A percentile compares a stretch with the other conserved stretches of the same genome.
phyloP scores from a whole-genome alignment of 768 basidiomycete genomes.

The Pulveroboletus ravenelii region DNA sequence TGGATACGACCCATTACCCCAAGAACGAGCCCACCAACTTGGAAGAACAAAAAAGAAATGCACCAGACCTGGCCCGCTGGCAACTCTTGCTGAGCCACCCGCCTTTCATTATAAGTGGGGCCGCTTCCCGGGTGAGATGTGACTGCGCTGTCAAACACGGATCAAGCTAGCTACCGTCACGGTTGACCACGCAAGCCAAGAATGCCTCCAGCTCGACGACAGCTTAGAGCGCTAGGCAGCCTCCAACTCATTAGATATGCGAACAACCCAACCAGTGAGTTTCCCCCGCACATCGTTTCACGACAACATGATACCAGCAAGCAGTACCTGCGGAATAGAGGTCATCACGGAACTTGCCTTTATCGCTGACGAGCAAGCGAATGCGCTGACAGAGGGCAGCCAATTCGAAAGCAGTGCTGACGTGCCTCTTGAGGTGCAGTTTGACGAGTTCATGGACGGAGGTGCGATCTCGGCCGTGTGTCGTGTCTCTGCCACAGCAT shows the following conservation, averaged over 20 bases:
- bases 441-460: conserved; percentile 26
- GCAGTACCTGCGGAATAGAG: conserved; percentile 10
- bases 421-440: conserved; percentile 20
- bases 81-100: neutral
- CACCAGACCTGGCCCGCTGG: neutral
- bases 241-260: conserved; percentile 19
- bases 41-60: conserved; percentile 6
- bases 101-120: conserved; percentile 7
- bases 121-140: neutral
- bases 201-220: conserved; percentile 22
- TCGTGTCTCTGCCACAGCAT: neutral
- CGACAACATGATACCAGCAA: neutral
- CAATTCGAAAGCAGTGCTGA: neutral
- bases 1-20: conserved; percentile 2
- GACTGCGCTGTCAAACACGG: neutral
- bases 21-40: neutral
- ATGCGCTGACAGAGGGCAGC: neutral
- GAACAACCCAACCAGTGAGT: conserved; percentile 26
- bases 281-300: neutral
- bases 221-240: conserved; percentile 17
- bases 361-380: conserved; percentile 11
- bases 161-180: neutral
- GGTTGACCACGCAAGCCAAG: neutral
- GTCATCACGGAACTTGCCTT: conserved; percentile 27
- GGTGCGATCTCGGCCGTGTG: conserved; percentile 8